A percentile compares a stretch with the other conserved stretches of the same genome.
phyloP scores from a whole-genome alignment of 805 yeast species.

The Wickerhamomyces alni region DNA sequence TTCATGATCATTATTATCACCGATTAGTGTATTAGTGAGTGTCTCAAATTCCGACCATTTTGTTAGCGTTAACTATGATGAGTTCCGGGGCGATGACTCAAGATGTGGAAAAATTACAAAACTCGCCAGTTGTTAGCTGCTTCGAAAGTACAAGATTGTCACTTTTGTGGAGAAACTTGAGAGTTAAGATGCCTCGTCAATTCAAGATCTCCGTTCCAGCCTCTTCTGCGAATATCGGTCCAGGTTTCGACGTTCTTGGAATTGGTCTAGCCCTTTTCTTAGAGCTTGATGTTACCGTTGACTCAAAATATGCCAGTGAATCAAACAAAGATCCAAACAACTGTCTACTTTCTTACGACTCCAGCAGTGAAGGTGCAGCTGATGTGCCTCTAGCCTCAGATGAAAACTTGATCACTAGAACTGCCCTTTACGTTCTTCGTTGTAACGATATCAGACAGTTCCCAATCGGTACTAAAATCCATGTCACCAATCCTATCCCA shows the following conservation, averaged over 20 bases:
- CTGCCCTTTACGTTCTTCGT: constrained; percentile 87
- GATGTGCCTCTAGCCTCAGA: constrained; percentile 76
- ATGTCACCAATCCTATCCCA: constrained; percentile 87
- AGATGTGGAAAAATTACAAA: neutral
- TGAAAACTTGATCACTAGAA: constrained; percentile 81
- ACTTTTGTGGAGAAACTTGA: too few species aligned
- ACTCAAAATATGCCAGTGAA: constrained; percentile 36
- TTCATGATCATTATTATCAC: too few species aligned
- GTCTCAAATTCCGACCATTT: constrained; percentile 1
- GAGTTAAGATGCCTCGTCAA: constrained; percentile 34
- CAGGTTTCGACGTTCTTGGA: constrained; percentile 96
- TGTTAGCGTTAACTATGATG: constrained; percentile 1
- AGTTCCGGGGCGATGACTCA: constrained; percentile 1
- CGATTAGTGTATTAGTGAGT: too few species aligned
- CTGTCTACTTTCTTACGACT: constrained; percentile 64
- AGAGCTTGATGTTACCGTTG: constrained; percentile 63
- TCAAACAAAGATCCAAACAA: constrained; percentile 61
- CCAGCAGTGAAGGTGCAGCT: constrained; percentile 67
- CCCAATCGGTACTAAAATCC: constrained; percentile 78
- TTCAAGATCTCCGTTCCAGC: constrained; percentile 82
- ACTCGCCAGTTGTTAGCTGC: too few species aligned
- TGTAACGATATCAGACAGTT: constrained; percentile 71
- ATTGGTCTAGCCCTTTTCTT: constrained; percentile 76
- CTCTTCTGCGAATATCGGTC: constrained; percentile 96
- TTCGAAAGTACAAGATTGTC: too few species aligned